Base-by-base conservation (phyloP, 768 basidiomycete genomes). In the Imleria badia region DNA sequence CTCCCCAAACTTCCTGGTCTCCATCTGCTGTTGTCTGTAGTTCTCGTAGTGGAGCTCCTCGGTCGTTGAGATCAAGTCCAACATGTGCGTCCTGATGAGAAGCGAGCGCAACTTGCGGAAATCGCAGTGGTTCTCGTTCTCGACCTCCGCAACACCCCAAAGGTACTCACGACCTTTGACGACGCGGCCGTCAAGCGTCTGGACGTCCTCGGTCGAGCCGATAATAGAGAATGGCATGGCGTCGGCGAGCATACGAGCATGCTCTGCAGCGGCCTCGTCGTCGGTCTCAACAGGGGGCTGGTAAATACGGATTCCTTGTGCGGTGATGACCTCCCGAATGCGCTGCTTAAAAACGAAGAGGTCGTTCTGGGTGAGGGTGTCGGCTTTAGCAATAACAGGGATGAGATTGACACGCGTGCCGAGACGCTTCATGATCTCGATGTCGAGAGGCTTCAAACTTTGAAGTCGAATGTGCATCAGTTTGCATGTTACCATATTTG, bases 61-160 rank as follows among this genome's bases (percentile, higher is more conserved):
- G 13, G 92, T 94, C 1, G 94, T 95, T 30, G 89, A 88, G 73
- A 98, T 97, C 51, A 98, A 82, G 73, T 99, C 97, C 53, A 98
- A 79, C 97, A 99, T 98, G 79, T 98, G 92, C 14, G 95, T 97
- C 63, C 97, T 86, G 73, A 98, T 96, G 43, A 98, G 81, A 39
- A 98, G 80, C 12, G 94, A 93, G 51, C 97, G 90, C 47, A 99
- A 80, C 75, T 97, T 98, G 76, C 90, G 91, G 86, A 99, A 99
- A 75, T 98, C 97, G 71, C 97, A 99, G 76, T 99, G 97, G 71
- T 89, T 88, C 77, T 99, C 97, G 70, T 99, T 98, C 76, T 99
- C 97, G 57, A 99, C 96, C 80, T 99, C 97, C 10, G 97, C 97
- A n/a, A 99, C 94, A 80, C 97, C 97, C 97, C 97, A 99, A 14